Evolutionary conservation across 2,329 filamentous ascomycete species (phyloP), one percentile per base, ranked within the genome.

Genomic region (Elsinoe fawcettii): DNA sequence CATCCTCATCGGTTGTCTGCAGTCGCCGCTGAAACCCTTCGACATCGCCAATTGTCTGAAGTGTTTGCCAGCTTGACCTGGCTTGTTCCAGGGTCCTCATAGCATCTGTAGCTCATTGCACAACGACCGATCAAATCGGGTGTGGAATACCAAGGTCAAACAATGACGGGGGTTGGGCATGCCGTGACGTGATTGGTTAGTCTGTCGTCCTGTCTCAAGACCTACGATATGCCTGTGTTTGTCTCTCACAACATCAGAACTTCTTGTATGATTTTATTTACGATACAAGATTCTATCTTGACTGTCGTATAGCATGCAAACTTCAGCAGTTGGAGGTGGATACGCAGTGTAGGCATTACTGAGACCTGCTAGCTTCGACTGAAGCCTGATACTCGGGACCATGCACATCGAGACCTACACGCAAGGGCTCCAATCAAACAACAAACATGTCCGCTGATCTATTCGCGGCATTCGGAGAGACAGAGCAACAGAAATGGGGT

Each of bases 401-500:
- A 37, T 37, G 34, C 34, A 37, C 34, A 37, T 12, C 34, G 14
- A n/a, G 34, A 4, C 14, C 11, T 12, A 7, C 22, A 4, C 5
- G 20, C 20, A 16, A 30, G 41, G 11, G 39, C 16, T 43, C 14
- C 41, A 12, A 37, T 37, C 14, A 12, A 37, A 37, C 4, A n/a
- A 5, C 5, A n/a, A 37, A 37, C 18, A 81, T 81, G 78, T 80
- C 78, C 53, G 74, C 76, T 57, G 79, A 81, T 63, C 70, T 81
- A 20, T 72, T 79, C 46, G 77, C 76, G 59, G 79, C 75, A 59
- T 81, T 81, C 65, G 75, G 65, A 22, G 61, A 65, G 36, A 20
- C 30, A 20, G 39, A 41, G 12, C 41, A 32, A 54, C 55, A 59
- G 18, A 36, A 34, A 78, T 80, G 41, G 77, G 20, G 49, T 6